These are phyloP conservation scores for Xylariaceae sp. DNA, from an alignment of 2,329 filamentous ascomycete genomes.

Conservation along the genomic window DNA sequence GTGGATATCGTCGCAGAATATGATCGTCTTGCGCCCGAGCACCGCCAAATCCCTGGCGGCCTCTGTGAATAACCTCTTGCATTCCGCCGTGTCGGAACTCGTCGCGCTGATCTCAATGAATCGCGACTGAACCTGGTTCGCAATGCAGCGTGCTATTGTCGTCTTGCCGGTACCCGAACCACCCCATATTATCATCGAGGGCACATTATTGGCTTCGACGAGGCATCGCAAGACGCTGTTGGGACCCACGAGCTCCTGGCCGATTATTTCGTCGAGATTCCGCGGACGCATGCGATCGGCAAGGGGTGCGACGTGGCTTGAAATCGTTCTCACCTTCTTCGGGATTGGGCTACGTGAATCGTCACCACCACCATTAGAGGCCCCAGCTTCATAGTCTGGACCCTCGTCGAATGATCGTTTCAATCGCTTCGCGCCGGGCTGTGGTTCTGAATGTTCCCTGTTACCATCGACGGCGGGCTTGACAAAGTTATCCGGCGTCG, in stretches of 20 bases:
- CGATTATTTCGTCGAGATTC: conserved; percentile 78
- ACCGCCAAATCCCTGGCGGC: conserved; percentile 73
- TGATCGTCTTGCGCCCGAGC: conserved; percentile 85
- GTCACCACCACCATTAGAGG: conserved; percentile 13
- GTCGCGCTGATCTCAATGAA: conserved; percentile 98
- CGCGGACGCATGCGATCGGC: conserved; percentile 90
- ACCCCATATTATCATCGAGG: conserved; percentile 94
- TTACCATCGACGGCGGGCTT: conserved; percentile 34
- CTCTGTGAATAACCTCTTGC: conserved; percentile 86
- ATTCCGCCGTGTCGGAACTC: conserved; percentile 78
- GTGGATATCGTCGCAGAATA: conserved; percentile 97
- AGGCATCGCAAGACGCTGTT: conserved; percentile 79
- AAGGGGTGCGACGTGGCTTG: conserved; percentile 69
- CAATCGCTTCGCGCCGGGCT: conserved; percentile 44
- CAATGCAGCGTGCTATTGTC: conserved; percentile 87
- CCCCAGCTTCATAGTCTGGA: conserved; percentile 33
- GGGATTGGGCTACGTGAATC: conserved; percentile 38
- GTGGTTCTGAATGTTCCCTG: conserved; percentile 26
- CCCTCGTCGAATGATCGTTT: conserved; percentile 54
- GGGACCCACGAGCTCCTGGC: conserved; percentile 84
- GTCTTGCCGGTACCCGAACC: conserved; percentile 78
- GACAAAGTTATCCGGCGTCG: conserved; percentile 32
- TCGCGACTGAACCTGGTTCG: conserved; percentile 71
- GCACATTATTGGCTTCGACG: conserved; percentile 79
- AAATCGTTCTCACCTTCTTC: conserved; percentile 68